phyloP scores from a whole-genome alignment of 1,284 basidiomycete species.

The Moesziomyces parantarcticus region DNA sequence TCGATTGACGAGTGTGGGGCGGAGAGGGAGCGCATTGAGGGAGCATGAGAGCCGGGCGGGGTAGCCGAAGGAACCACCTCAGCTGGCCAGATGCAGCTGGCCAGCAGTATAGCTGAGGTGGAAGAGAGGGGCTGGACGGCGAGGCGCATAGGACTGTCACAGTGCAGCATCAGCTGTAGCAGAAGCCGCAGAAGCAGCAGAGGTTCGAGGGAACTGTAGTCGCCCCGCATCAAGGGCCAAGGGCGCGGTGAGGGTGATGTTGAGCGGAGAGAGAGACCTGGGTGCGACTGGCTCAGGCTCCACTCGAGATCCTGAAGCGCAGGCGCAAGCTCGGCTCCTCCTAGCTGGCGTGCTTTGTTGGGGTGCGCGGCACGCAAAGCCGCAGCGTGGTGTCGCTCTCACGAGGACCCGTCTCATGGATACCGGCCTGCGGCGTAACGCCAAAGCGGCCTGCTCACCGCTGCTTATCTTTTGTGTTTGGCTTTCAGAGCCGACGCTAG shows the following conservation, averaged over 20 bases:
- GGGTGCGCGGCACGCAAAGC: too few relatives aligned
- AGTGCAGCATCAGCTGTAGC: neutral
- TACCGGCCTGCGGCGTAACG: too few relatives aligned
- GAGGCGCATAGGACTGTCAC: neutral
- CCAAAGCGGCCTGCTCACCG: too few relatives aligned
- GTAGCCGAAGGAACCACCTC: neutral
- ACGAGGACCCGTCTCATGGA: too few relatives aligned
- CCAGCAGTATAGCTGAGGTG: neutral
- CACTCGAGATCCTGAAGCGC: too few relatives aligned
- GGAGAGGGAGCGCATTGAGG: neutral
- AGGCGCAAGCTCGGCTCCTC: neutral
- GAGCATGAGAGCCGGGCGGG: neutral
- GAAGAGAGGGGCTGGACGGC: too few relatives aligned
- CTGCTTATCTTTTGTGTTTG: neutral
- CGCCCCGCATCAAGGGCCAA: too few relatives aligned
- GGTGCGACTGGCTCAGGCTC: neutral
- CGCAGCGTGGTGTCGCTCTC: too few relatives aligned
- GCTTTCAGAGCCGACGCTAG: neutral
- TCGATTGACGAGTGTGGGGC: neutral
- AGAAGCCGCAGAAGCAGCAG: too few relatives aligned
- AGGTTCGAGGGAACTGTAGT: too few relatives aligned
- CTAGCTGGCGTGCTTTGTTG: neutral
- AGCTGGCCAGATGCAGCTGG: neutral
- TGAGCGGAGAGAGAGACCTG: neutral
- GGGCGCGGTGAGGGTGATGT: too few relatives aligned